Percentiles rank a stretch among this genome's conserved stretches.
These are phyloP conservation scores for Tremella mesenterica DNA, from an alignment of 768 basidiomycete species.

Conservation along the genomic window DNA sequence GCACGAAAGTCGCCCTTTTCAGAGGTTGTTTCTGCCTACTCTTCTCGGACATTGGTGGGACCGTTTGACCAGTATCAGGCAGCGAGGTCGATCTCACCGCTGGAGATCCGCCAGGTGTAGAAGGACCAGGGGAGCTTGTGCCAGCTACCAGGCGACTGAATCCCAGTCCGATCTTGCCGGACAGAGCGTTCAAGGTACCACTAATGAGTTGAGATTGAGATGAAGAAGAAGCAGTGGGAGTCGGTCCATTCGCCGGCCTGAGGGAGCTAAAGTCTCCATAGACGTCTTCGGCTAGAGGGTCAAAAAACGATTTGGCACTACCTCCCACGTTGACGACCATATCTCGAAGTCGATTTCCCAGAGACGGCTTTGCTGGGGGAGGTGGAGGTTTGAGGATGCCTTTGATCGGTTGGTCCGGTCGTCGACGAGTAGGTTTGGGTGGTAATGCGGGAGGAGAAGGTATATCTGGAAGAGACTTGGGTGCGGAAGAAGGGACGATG, in stretches of 20 bases:
- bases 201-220: constrained; percentile 7
- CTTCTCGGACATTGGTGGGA: constrained; percentile 26
- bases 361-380: constrained; percentile 41
- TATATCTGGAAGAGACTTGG: neutral
- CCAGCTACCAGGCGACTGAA: constrained; percentile 25
- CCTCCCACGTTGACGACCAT: constrained; percentile 34
- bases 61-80: neutral
- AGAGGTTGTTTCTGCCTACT: constrained; percentile 51
- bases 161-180: constrained; percentile 34
- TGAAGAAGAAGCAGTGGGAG: neutral
- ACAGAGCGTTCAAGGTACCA: constrained; percentile 33
- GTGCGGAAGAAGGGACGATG: neutral
- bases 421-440: constrained; percentile 21
- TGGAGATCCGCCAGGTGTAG: neutral
- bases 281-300: constrained; percentile 12
- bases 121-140: constrained; percentile 6
- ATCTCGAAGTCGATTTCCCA: constrained; percentile 39
- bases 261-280: neutral
- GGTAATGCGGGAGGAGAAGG: neutral
- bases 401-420: constrained; percentile 41
- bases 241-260: neutral
- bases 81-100: neutral
- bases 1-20: constrained; percentile 82
- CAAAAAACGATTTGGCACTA: constrained; percentile 16
- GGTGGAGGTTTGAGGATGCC: constrained; percentile 45